Percentiles rank a stretch among this genome's conserved stretches.
Evolutionary conservation across 106 monocot species (phyloP).

Genomic region (Dioscorea zingiberensis): DNA sequence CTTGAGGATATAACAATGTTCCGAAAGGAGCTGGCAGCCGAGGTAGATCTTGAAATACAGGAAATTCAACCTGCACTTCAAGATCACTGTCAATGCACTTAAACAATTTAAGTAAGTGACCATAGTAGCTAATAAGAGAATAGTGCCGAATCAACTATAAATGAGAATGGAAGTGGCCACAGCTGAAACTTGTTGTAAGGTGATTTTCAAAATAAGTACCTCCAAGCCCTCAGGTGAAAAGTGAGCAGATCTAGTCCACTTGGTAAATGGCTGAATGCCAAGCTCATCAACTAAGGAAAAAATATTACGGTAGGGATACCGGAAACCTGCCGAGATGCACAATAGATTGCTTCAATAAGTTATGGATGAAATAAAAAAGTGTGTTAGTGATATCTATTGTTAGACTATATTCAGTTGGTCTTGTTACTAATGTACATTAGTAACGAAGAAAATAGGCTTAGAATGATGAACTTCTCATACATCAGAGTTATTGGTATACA

Average conservation of each 20-base stretch:
- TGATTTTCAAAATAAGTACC: slow-evolving; percentile 26
- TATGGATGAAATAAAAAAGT: not conserved
- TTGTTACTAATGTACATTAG: no score
- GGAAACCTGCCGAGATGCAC: slow-evolving; percentile 38
- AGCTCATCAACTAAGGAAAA: slow-evolving; percentile 58
- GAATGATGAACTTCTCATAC: no score
- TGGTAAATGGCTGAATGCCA: slow-evolving; percentile 58
- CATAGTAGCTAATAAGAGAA: not conserved
- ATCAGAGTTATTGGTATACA: no score
- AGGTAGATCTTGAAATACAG: slow-evolving; percentile 57
- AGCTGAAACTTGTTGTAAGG: no score
- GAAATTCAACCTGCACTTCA: slow-evolving; percentile 46
- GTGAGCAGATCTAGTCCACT: slow-evolving; percentile 43
- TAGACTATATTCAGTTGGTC: no score
- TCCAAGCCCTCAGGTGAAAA: slow-evolving; percentile 50
- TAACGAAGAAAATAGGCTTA: no score
- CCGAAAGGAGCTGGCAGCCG: slow-evolving; percentile 60
- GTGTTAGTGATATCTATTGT: no score
- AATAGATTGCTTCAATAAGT: not conserved
- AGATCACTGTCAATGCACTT: not conserved
- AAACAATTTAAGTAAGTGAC: not conserved
- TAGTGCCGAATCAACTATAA: no score
- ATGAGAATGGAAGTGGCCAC: no score
- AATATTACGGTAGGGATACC: slow-evolving; percentile 64
- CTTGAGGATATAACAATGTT: slow-evolving; percentile 61